phyloP scores from a whole-genome alignment of 176 grass and related monocot species.

The Eleusine indica region DNA sequence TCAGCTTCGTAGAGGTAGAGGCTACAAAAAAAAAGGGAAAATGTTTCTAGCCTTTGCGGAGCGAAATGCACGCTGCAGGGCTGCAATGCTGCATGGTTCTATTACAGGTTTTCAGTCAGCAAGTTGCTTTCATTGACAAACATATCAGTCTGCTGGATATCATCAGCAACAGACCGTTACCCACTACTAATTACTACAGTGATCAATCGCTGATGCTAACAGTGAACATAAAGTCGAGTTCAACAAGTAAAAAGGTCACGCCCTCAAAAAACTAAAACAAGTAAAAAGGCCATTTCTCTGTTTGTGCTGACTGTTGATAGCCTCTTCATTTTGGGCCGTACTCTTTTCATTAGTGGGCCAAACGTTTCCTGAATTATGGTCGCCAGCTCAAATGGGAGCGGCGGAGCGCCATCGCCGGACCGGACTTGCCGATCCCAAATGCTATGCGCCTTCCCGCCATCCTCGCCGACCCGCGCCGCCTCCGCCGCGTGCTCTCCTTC shows the following conservation, averaged over 20 bases:
- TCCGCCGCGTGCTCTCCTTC: slow-evolving; percentile 47
- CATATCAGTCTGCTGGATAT: neutral
- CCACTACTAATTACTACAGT: no score
- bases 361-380: neutral
- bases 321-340: neutral
- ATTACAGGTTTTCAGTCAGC: neutral
- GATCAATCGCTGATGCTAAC: neutral
- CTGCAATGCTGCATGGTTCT: neutral
- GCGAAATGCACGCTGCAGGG: neutral
- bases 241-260: neutral
- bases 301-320: neutral
- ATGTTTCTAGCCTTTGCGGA: neutral
- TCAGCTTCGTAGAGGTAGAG: no score
- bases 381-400: neutral
- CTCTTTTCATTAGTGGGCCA: neutral
- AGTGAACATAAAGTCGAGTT: neutral
- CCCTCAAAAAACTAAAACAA: no score
- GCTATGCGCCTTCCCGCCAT: slow-evolving; percentile 25
- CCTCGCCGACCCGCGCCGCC: slow-evolving; percentile 35
- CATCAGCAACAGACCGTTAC: neutral
- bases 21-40: no score
- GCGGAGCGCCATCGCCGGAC: neutral
- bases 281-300: neutral
- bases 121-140: neutral
- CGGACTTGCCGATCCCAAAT: neutral